phyloP scores from a whole-genome alignment of 768 basidiomycete genomes.

The Suillus cothurnatus region DNA sequence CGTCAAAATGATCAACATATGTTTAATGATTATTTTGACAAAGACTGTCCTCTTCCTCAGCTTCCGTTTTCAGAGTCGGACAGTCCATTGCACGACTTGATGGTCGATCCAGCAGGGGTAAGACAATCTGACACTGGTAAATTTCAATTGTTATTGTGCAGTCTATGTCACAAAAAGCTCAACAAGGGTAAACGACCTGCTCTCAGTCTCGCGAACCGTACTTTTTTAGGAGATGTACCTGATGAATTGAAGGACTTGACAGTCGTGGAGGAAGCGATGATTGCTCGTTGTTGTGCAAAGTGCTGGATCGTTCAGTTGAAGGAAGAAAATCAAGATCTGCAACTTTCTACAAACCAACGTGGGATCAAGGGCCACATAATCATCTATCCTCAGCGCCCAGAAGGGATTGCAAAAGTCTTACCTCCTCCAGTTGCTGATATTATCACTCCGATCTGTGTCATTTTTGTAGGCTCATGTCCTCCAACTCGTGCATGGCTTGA shows the following conservation, averaged over 20 bases:
- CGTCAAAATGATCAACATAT: neutral
- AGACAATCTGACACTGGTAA: neutral
- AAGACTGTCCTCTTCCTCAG: neutral
- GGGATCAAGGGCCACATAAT: constrained; percentile 43
- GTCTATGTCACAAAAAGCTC: neutral
- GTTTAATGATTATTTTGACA: neutral
- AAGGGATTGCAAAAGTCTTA: constrained; percentile 27
- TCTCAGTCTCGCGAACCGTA: constrained; percentile 28
- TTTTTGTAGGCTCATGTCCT: constrained; percentile 39
- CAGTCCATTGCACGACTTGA: neutral
- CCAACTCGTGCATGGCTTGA: constrained; percentile 35
- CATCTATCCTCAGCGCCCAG: constrained; percentile 40
- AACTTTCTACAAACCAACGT: constrained; percentile 23
- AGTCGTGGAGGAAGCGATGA: constrained; percentile 43
- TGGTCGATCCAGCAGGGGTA: neutral
- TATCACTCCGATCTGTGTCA: constrained; percentile 38
- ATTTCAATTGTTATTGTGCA: neutral
- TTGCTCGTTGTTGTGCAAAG: constrained; percentile 38
- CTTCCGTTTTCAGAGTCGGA: neutral
- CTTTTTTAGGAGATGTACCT: too few relatives aligned
- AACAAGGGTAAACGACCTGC: neutral
- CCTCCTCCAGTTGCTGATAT: constrained; percentile 42
- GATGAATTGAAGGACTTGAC: constrained; percentile 33
- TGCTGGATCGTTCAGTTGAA: constrained; percentile 40
- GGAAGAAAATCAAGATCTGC: constrained; percentile 17